These are phyloP conservation scores for Podila minutissima DNA, from an alignment of 192 early-diverging fungal species.

Conservation along the genomic window DNA sequence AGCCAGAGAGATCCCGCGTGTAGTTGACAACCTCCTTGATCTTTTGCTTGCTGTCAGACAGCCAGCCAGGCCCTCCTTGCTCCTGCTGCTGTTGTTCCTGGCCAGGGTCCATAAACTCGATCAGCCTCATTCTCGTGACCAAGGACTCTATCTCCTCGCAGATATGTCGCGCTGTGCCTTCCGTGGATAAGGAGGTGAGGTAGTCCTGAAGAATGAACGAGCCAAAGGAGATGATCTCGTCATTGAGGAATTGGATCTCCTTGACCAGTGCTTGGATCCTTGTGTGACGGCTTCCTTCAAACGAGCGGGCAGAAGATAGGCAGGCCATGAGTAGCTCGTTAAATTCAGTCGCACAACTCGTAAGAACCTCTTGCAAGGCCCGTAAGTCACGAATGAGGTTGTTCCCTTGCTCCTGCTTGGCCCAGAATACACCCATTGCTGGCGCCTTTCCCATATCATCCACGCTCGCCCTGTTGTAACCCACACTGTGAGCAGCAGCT, in stretches of 20 bases:
- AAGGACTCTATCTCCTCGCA: conserved; percentile 29
- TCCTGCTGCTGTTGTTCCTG: neutral
- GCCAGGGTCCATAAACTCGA: conserved; percentile 6
- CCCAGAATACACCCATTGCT: conserved; percentile 25
- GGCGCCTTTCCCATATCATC: conserved; percentile 9
- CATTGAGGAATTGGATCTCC: conserved; percentile 25
- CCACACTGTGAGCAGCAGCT: conserved; percentile 33
- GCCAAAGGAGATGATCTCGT: conserved; percentile 30
- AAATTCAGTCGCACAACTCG: conserved; percentile 12
- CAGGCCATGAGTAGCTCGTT: neutral
- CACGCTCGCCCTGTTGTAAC: conserved; percentile 15
- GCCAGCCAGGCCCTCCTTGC: neutral
- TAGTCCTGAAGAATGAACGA: conserved; percentile 13
- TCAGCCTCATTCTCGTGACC: conserved; percentile 11
- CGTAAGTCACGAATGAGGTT: conserved; percentile 28
- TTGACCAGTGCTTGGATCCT: conserved; percentile 17
- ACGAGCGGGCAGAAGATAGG: neutral
- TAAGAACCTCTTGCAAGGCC: conserved; percentile 24
- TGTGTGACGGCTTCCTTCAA: neutral
- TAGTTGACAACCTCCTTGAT: conserved; percentile 31
- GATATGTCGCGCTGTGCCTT: conserved; percentile 10
- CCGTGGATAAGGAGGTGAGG: conserved; percentile 14
- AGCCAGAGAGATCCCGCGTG: conserved; percentile 21
- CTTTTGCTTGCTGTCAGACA: conserved; percentile 7
- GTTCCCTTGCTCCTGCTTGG: conserved; percentile 31